Evolutionary conservation across 2,329 filamentous ascomycete genomes (phyloP), one percentile per base, ranked within the genome.

Genomic region (Ophiocordyceps polyrhachis-furcata): DNA sequence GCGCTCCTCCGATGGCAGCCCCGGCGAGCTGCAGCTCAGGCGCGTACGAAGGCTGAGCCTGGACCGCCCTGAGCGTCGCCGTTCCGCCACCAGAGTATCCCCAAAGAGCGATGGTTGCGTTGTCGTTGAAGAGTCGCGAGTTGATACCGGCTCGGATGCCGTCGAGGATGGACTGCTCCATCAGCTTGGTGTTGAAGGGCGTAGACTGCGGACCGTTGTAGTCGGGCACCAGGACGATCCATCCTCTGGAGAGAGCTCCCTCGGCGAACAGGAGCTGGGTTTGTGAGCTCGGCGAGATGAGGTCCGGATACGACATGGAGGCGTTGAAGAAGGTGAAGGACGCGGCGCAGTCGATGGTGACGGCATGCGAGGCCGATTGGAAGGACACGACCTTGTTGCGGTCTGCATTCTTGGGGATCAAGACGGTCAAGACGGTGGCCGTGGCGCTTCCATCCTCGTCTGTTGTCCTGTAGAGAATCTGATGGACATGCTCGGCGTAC

Each of bases 171-270:
- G 63, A 60, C 29, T 69, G 58, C 0, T 64, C 67, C 5, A 60
- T 61, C 13, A 62, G 56, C 6, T 56, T 54, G 42, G 64, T 64
- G 8, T 63, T 61, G 0, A 59, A 52, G 48, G 66, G 71, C 2
- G 65, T 59, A 1, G 65, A 66, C 15, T 54, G 53, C 2, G 64
- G 63, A 0, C 66, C 66, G 45, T 68, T 59, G 45, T 61, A 65
- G 49, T 73, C 70, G 0, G 69, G 67, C 58, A 66, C 55, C 14
- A 62, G 64, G 20, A 73, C 64, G 19, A 64, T 56, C 66, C 66
- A 71, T 8, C 68, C 68, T 49, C 58, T 46, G 5, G 58, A 55
- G 2, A 73, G 61, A 3, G 49, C 50, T 1, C 45, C 49, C 40
- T 56, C 48, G 4, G 53, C 44, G 14, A 55, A 49, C 7, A 56